Base-by-base conservation (phyloP, 306 rosid genomes). In the Vigna angularis region DNA sequence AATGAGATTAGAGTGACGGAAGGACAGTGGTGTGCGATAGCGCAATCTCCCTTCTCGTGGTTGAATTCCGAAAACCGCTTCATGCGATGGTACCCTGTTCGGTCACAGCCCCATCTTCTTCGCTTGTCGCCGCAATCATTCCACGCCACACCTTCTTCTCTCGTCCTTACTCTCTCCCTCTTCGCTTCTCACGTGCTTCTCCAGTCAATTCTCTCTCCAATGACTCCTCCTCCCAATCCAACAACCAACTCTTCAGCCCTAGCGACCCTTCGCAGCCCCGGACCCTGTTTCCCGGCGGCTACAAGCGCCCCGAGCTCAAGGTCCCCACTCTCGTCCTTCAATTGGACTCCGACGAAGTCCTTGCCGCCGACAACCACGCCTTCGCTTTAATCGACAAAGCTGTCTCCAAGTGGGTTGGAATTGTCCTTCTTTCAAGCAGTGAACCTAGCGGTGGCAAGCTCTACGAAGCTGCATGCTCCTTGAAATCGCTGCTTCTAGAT, bases 281-380 rank as follows among this genome's bases (percentile, higher is more conserved):
- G 53, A 92, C 99, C 1, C 74, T 89, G 42, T 91, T 80, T 79
- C 97, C 98, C 2, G 97, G 97, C n/a, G 99, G 99, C 17, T 93
- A 65, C 88, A 93, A 91, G 89, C 85, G 98, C 34, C 92, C 98
- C 2, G 91, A 91, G 81, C 83, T 95, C 69, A 79, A 81, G 72
- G 82, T 90, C 72, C 98, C 99, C 20, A 77, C 82, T 50, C 84
- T 93, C 7, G 80, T 91, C 26, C 96, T 93, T 4, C 90, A 87
- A 12, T 49, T 93, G 55, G 85, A 87, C 45, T 77, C 94, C 1
- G 80, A 84, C 17, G 90, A 93, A 24, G 86, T 91, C 12, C 73
- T 92, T 38, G 73, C 44, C 48, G 77, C 75, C 3, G 90, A 65
- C 3, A 82, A 77, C 11, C 47, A 7, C 13, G 83, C 85, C 2